Conservation (phyloP, 2,329 filamentous ascomycete species). For the Phoma sp. region DNA sequence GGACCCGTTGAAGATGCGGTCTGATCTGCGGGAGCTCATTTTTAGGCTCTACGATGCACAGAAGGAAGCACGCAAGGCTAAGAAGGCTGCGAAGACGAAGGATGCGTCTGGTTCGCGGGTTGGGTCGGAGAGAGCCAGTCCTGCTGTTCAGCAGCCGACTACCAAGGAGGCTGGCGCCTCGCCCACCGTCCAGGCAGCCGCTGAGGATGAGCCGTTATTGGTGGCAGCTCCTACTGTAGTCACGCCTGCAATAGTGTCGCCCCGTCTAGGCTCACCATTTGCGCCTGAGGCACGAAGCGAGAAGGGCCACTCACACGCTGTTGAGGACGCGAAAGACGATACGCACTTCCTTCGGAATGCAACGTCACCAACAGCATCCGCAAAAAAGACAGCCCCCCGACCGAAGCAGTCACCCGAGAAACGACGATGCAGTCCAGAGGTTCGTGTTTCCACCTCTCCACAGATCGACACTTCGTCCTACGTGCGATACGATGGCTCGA, state of each 20-base stretch:
- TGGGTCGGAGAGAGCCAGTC: not conserved
- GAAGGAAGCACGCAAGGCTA: slow-evolving; percentile 19
- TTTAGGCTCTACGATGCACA: slow-evolving; percentile 66
- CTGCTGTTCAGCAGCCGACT: not conserved
- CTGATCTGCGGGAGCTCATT: slow-evolving; percentile 70
- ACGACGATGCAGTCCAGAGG: not conserved
- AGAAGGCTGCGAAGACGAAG: slow-evolving; percentile 8
- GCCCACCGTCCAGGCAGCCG: not conserved
- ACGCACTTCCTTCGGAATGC: no score
- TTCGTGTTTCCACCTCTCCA: slow-evolving; percentile 3
- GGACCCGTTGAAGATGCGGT: slow-evolving; percentile 66
- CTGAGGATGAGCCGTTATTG: not conserved
- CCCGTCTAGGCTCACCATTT: not conserved
- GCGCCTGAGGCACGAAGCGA: not conserved
- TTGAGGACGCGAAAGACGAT: not conserved
- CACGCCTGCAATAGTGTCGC: not conserved
- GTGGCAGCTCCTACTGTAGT: not conserved
- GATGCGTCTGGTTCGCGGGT: not conserved
- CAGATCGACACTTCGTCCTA: not conserved
- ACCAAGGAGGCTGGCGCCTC: not conserved
- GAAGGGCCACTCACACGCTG: not conserved
- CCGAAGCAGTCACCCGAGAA: not conserved
- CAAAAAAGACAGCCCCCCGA: not conserved
- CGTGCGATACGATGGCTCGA: not conserved
- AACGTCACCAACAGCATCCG: not conserved